Conservation (phyloP, 140 eudicot species). For the Ambrosia hybrid region DNA sequence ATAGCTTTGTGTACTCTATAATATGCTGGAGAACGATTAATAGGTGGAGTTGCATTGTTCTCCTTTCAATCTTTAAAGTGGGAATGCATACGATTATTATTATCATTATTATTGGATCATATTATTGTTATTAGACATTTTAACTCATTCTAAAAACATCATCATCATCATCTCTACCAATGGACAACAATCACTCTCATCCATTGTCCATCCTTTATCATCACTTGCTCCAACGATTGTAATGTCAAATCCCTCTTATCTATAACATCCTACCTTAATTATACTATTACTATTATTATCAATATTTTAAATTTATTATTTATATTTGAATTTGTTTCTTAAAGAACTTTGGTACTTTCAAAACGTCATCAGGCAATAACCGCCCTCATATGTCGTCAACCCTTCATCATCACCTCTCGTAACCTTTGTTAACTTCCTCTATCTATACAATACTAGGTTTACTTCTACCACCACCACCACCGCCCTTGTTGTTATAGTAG, state of each 20-base stretch:
- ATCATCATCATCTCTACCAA: neutral
- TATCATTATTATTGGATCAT: neutral
- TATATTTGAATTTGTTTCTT: neutral
- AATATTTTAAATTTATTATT: neutral
- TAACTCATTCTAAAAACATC: neutral
- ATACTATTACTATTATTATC: neutral
- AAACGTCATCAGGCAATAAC: neutral
- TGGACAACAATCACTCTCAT: neutral
- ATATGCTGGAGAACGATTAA: no score
- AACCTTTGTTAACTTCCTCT: neutral
- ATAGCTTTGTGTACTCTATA: no score
- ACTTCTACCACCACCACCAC: no score
- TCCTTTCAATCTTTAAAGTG: neutral
- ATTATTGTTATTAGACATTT: neutral
- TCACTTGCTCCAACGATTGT: neutral
- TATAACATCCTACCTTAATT: slow-evolving; percentile 3
- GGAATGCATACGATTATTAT: neutral
- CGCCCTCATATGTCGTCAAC: neutral
- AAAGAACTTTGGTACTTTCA: neutral
- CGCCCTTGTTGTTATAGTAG: no score
- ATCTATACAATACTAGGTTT: neutral
- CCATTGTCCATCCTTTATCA: neutral
- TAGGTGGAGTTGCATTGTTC: neutral
- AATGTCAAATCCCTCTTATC: neutral
- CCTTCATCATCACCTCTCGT: neutral